A percentile compares a stretch with the other conserved stretches of the same genome.
phyloP scores from a whole-genome alignment of 2,329 filamentous ascomycete species.

The Aspergillus tamarii region DNA sequence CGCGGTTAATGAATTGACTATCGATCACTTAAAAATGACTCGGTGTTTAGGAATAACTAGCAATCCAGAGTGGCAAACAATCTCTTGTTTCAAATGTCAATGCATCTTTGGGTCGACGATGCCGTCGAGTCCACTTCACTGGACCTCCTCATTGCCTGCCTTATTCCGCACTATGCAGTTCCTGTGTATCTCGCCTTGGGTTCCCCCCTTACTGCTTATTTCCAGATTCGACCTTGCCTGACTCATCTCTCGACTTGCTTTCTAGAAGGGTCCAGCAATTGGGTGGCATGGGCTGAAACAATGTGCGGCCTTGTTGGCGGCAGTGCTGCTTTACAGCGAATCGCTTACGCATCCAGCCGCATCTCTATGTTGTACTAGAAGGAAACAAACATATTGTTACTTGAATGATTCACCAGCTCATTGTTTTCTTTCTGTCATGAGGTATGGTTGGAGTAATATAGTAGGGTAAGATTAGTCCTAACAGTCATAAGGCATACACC shows the following conservation, averaged over 20 bases:
- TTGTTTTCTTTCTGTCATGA: not conserved
- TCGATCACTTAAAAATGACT: not conserved
- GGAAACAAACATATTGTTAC: conserved; percentile 1
- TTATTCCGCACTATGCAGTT: not conserved
- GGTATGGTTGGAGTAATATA: not conserved
- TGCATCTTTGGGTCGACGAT: not conserved
- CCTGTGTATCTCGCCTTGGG: not conserved
- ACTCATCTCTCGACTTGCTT: not conserved
- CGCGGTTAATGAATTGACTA: not conserved
- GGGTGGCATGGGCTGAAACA: not conserved
- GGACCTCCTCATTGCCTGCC: not conserved
- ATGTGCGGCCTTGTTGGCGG: not conserved
- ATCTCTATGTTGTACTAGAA: not conserved
- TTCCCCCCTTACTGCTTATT: not conserved
- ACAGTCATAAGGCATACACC: conserved; percentile 1
- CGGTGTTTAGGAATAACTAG: not conserved
- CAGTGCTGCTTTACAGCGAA: not conserved
- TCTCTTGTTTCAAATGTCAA: not conserved
- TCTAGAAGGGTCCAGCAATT: not conserved
- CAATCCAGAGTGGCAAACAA: not conserved
- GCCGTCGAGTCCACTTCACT: not conserved
- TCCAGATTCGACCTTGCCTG: not conserved
- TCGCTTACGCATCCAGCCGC: not conserved
- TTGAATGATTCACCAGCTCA: not conserved
- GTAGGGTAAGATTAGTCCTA: not conserved